phyloP scores from a whole-genome alignment of 169 alveolate genomes.

The Cryptosporidium xiaoi region DNA sequence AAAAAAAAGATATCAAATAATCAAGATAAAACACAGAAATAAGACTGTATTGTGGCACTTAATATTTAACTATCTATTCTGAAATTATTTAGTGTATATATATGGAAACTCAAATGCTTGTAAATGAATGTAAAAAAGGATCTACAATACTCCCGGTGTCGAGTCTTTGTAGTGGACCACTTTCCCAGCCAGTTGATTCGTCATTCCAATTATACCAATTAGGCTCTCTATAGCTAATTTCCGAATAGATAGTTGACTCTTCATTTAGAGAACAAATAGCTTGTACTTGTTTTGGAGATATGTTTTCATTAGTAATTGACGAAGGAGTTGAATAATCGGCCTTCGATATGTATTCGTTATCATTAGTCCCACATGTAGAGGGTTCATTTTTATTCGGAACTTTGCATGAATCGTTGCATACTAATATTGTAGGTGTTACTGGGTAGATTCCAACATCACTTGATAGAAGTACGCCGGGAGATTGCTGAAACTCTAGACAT shows the following conservation, averaged over 20 bases:
- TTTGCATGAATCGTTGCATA: conserved; percentile 4
- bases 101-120: conserved; percentile 10
- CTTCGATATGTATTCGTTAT: conserved; percentile 27
- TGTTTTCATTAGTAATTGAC: conserved; percentile 9
- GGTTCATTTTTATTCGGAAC: conserved; percentile 19
- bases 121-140: conserved; percentile 53
- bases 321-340: conserved; percentile 47
- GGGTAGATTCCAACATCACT: conserved; percentile 68
- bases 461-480: conserved; percentile 34
- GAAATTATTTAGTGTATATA: too few species aligned
- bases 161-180: conserved; percentile 22
- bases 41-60: too few species aligned
- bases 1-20: not conserved
- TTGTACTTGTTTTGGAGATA: conserved; percentile 20
- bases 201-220: conserved; percentile 70
- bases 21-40: too few species aligned
- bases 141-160: conserved; percentile 60
- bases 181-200: conserved; percentile 23
- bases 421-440: conserved; percentile 40
- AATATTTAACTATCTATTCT: too few species aligned
- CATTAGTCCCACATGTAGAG: conserved; percentile 69
- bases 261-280: conserved; percentile 27
- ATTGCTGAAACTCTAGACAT: conserved; percentile 53
- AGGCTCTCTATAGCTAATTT: conserved; percentile 64
- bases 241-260: conserved; percentile 26